These are phyloP conservation scores for Ustilago crameri DNA, from an alignment of 1,284 basidiomycete genomes.

Conservation along the genomic window DNA sequence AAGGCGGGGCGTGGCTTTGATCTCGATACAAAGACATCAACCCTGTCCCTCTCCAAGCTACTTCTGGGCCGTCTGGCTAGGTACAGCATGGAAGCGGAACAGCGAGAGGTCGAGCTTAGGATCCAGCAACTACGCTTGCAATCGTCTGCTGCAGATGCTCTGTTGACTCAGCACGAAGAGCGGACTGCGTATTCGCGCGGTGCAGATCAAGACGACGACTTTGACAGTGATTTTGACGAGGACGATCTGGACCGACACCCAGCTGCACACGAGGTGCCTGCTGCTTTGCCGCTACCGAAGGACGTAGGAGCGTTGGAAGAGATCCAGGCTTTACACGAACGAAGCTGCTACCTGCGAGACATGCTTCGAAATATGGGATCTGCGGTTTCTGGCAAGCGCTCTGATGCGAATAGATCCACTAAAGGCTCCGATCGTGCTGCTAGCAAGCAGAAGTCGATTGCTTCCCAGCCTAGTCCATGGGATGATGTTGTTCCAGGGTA, in stretches of 20 bases:
- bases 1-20: conserved; percentile 81
- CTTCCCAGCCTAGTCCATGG: conserved; percentile 7
- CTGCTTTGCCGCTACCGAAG: conserved; percentile 1
- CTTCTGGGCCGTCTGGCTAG: conserved; percentile 77
- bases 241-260: conserved; percentile 5
- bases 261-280: not conserved
- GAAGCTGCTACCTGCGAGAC: conserved; percentile 29
- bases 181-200: conserved; percentile 24
- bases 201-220: conserved; percentile 41
- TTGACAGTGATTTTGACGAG: conserved; percentile 30
- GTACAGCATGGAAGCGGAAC: conserved; percentile 77
- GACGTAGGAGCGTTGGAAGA: conserved; percentile 26
- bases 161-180: conserved; percentile 28
- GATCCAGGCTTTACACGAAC: conserved; percentile 74
- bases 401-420: conserved; percentile 1
- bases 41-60: conserved; percentile 73
- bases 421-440: conserved; percentile 19
- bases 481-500: conserved; percentile 80
- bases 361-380: conserved; percentile 23
- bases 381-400: conserved; percentile 61
- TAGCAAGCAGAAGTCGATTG: conserved; percentile 59
- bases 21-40: conserved; percentile 70
- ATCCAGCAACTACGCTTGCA: conserved; percentile 71
- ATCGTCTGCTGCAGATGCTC: conserved; percentile 1
- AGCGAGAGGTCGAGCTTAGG: conserved; percentile 52